Evolutionary conservation across 345 rosid genomes (phyloP).

Genomic region (Cardamine chenopodiifolia): DNA sequence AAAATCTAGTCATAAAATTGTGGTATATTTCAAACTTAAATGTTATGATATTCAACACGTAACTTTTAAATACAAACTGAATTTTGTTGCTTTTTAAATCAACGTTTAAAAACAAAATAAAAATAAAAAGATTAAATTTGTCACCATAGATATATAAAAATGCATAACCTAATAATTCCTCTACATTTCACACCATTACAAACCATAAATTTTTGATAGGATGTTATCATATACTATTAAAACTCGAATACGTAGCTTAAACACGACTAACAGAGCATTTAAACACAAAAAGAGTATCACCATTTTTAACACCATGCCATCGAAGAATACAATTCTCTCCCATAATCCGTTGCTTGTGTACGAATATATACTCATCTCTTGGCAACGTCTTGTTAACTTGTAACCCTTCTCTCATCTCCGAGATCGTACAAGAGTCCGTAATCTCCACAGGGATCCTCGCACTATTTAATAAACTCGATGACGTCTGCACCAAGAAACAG

Average conservation of each 20-base stretch:
- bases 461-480: conserved; percentile 70
- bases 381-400: conserved; percentile 59
- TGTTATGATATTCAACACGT: background rate
- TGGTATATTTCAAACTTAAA: background rate
- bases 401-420: conserved; percentile 56
- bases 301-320: conserved; percentile 82
- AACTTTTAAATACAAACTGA: background rate
- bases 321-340: conserved; percentile 65
- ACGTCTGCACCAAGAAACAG: conserved; percentile 62
- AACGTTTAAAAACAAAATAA: background rate
- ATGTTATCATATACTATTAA: background rate
- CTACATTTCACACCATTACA: background rate
- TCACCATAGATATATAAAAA: background rate
- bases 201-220: background rate
- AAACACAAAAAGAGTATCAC: conserved; percentile 72
- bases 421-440: conserved; percentile 62
- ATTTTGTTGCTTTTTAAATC: background rate
- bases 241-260: background rate
- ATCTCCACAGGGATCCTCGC: conserved; percentile 69
- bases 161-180: too few species aligned
- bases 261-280: conserved; percentile 63
- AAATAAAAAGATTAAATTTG: background rate
- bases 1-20: background rate
- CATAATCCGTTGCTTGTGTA: conserved; percentile 88
- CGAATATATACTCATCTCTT: conserved; percentile 70